phyloP scores from a whole-genome alignment of 192 early-diverging fungal species.

The Ambispora gerdemannii region DNA sequence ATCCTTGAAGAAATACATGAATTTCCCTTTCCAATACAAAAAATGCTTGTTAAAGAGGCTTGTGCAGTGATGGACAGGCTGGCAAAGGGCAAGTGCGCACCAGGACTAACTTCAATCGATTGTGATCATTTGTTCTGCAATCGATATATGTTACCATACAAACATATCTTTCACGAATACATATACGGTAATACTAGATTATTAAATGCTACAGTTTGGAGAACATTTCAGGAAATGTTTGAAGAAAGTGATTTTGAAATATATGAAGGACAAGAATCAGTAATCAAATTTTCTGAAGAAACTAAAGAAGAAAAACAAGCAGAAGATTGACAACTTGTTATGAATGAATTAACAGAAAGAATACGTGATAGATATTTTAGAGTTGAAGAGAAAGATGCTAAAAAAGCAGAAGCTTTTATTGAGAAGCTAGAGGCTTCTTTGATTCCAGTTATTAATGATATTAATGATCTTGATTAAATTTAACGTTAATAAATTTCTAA shows the following conservation, averaged over 20 bases:
- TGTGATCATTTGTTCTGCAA: slow-evolving; percentile 4
- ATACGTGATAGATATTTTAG: not conserved
- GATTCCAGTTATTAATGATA: not conserved
- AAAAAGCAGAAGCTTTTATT: slow-evolving; percentile 6
- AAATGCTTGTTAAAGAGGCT: slow-evolving; percentile 12
- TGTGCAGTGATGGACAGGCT: slow-evolving; percentile 16
- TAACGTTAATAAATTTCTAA: too few species aligned
- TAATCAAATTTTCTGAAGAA: not conserved
- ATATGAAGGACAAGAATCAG: slow-evolving; percentile 8
- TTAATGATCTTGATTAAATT: too few species aligned
- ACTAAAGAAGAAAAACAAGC: slow-evolving; percentile 8
- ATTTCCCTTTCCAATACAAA: slow-evolving; percentile 17
- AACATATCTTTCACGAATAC: slow-evolving; percentile 23
- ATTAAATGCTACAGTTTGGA: slow-evolving; percentile 17
- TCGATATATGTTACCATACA: slow-evolving; percentile 8
- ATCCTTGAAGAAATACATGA: slow-evolving; percentile 26
- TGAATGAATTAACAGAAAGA: slow-evolving; percentile 27
- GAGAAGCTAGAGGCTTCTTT: slow-evolving; percentile 4
- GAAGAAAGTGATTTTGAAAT: slow-evolving; percentile 27
- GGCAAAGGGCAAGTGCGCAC: not conserved
- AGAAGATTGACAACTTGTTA: slow-evolving; percentile 3
- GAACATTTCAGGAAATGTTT: slow-evolving; percentile 22
- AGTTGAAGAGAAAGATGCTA: slow-evolving; percentile 11
- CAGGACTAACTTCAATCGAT: slow-evolving; percentile 14
- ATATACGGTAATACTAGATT: too few species aligned